A percentile compares a stretch with the other conserved stretches of the same genome.
These are phyloP conservation scores for Biancaea sappan DNA, from an alignment of 306 rosid species.

Conservation along the genomic window DNA sequence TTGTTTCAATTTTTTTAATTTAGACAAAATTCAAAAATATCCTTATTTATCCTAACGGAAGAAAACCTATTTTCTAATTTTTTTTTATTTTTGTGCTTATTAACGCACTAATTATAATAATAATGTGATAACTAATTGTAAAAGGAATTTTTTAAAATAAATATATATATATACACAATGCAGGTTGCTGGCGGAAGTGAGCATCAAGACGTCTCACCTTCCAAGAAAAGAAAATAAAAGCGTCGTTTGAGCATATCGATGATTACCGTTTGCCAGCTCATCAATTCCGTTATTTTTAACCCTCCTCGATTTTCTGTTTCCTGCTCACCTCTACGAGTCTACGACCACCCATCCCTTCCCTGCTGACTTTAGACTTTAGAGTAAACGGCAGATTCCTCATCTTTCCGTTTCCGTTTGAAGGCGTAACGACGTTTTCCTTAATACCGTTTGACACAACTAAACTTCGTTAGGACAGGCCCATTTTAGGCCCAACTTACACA, in stretches of 20 bases:
- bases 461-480: conserved; percentile 54
- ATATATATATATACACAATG: no score
- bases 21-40: no score
- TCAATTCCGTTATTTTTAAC: conserved; percentile 18
- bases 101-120: neutral
- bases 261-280: conserved; percentile 50
- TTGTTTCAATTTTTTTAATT: no score
- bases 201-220: conserved; percentile 23
- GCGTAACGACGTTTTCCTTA: conserved; percentile 40
- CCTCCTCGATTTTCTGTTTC: neutral
- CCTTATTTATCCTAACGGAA: no score
- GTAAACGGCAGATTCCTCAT: conserved; percentile 26
- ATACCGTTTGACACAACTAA: neutral
- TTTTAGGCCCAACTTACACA: conserved; percentile 57
- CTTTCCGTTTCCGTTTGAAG: conserved; percentile 1
- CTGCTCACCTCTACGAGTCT: conserved; percentile 41
- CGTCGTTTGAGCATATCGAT: neutral
- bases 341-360: no score
- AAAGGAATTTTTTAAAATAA: no score
- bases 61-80: no score
- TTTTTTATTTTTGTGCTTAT: no score
- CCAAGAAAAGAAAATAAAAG: conserved; percentile 26
- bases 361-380: conserved; percentile 40
- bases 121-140: no score
- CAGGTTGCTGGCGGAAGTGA: neutral